phyloP scores from a whole-genome alignment of 495 filamentous ascomycete species.

The Gamarada debralockiae region DNA sequence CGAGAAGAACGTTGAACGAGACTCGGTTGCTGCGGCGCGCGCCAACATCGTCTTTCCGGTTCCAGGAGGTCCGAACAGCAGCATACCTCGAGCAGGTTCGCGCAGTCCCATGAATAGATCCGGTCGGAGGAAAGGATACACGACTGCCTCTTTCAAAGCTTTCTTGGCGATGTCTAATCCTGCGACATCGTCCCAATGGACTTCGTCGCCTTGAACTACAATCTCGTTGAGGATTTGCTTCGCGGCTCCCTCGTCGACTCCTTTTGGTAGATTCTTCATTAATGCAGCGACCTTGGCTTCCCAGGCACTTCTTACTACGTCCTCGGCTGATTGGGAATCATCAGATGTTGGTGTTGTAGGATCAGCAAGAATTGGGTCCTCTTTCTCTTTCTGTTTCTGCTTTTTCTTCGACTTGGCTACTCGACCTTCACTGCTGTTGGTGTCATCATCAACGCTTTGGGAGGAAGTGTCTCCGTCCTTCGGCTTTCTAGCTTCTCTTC shows the following conservation, averaged over 20 bases:
- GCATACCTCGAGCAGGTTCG: conserved; percentile 91
- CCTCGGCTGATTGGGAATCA: conserved; percentile 12
- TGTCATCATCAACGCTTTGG: conserved; percentile 32
- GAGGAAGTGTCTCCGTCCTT: conserved; percentile 28
- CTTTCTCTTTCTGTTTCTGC: conserved; percentile 19
- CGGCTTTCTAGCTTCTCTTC: conserved; percentile 17
- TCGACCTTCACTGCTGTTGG: conserved; percentile 31
- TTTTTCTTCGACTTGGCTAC: conserved; percentile 13
- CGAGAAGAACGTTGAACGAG: conserved; percentile 93
- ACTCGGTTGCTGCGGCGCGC: conserved; percentile 91
- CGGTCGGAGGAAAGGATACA: conserved; percentile 94
- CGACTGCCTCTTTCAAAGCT: conserved; percentile 91
- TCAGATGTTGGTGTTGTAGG: conserved; percentile 20
- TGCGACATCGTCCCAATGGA: conserved; percentile 93
- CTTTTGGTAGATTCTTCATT: conserved; percentile 71
- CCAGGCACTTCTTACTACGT: conserved; percentile 38
- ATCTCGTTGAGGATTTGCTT: conserved; percentile 95
- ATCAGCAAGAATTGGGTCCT: conserved; percentile 24
- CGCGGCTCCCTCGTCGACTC: conserved; percentile 76
- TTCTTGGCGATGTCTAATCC: conserved; percentile 88
- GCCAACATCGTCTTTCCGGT: conserved; percentile 99
- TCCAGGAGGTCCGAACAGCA: conserved; percentile 93
- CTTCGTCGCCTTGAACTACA: conserved; percentile 89
- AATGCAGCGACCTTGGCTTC: conserved; percentile 47
- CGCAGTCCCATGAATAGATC: conserved; percentile 94